A percentile compares a stretch with the other conserved stretches of the same genome.
Conservation (phyloP, 1,139 yeast genomes). For the Kurtzmaniella natalensis region DNA sequence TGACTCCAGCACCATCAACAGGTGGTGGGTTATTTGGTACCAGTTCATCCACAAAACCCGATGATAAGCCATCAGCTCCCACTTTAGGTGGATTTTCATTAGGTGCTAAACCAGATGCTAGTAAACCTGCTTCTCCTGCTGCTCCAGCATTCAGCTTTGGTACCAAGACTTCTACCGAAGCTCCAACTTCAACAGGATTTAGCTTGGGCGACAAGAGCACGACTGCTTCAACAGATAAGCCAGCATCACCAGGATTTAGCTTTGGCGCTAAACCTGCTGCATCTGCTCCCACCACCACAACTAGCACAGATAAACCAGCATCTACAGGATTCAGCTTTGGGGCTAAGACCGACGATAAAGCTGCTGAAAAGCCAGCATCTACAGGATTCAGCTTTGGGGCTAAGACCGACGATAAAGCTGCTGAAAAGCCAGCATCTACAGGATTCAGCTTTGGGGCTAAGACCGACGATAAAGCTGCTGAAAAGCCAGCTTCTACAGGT, state of each 20-base stretch:
- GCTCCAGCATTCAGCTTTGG: slow-evolving; percentile 12
- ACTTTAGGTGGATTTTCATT: slow-evolving; percentile 11
- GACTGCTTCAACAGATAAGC: slow-evolving; percentile 8
- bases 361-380: slow-evolving; percentile 11
- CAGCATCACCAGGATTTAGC: slow-evolving; percentile 15
- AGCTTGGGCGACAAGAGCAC: slow-evolving; percentile 22
- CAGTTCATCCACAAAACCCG: slow-evolving; percentile 10
- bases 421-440: slow-evolving; percentile 14
- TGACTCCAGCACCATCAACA: slow-evolving; percentile 10
- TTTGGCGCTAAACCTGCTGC: slow-evolving; percentile 23
- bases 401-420: slow-evolving; percentile 16
- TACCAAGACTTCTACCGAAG: slow-evolving; percentile 14
- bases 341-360: slow-evolving; percentile 11
- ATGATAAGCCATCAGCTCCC: slow-evolving; percentile 10
- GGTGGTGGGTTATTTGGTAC: slow-evolving; percentile 17
- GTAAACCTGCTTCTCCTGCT: slow-evolving; percentile 14
- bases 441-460: slow-evolving; percentile 14
- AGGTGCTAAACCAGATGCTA: slow-evolving; percentile 9
- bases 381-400: slow-evolving; percentile 15
- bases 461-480: slow-evolving; percentile 18
- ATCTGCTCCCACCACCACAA: too few species aligned
- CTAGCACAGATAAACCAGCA: slow-evolving; percentile 15
- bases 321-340: slow-evolving; percentile 12
- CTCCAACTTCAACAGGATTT: slow-evolving; percentile 12
- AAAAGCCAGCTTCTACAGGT: slow-evolving; percentile 11